These are phyloP conservation scores for Lolium multiflorum DNA, from an alignment of 176 grass and related monocot genomes.

Conservation along the genomic window DNA sequence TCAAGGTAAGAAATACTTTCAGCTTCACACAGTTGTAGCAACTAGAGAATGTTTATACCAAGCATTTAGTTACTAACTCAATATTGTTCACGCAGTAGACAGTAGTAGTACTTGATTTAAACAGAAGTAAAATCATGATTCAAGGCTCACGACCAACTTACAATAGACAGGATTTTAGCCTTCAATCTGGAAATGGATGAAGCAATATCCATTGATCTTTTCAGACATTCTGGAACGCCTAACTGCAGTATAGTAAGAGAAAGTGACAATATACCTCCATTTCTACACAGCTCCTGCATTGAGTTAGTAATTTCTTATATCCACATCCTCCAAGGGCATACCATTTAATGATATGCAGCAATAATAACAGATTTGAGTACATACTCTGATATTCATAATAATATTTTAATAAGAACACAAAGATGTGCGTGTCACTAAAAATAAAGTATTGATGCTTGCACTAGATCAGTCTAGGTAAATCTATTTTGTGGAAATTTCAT, in stretches of 20 bases:
- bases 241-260: slow-evolving; percentile 76
- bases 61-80: slow-evolving; percentile 32
- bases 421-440: slow-evolving; percentile 3
- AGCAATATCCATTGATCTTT: slow-evolving; percentile 67
- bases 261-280: slow-evolving; percentile 89
- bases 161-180: slow-evolving; percentile 90
- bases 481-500: slow-evolving; percentile 7
- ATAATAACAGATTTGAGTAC: not conserved
- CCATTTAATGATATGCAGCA: slow-evolving; percentile 21
- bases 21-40: slow-evolving; percentile 96
- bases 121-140: slow-evolving; percentile 14
- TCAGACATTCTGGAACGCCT: slow-evolving; percentile 68
- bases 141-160: slow-evolving; percentile 54
- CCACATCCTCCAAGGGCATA: slow-evolving; percentile 17
- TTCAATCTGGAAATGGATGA: slow-evolving; percentile 84
- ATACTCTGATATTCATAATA: not conserved
- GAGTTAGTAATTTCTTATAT: slow-evolving; percentile 33
- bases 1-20: slow-evolving; percentile 97
- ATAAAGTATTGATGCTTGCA: not conserved
- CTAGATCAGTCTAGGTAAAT: not conserved
- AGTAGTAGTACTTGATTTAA: not conserved
- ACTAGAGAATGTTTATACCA: slow-evolving; percentile 52
- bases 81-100: slow-evolving; percentile 12
- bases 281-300: slow-evolving; percentile 86
- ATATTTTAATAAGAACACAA: slow-evolving; percentile 1